Evolutionary conservation across 2,329 filamentous ascomycete genomes (phyloP), one percentile per base, ranked within the genome.

Genomic region (Neodidymelliopsis sp.): DNA sequence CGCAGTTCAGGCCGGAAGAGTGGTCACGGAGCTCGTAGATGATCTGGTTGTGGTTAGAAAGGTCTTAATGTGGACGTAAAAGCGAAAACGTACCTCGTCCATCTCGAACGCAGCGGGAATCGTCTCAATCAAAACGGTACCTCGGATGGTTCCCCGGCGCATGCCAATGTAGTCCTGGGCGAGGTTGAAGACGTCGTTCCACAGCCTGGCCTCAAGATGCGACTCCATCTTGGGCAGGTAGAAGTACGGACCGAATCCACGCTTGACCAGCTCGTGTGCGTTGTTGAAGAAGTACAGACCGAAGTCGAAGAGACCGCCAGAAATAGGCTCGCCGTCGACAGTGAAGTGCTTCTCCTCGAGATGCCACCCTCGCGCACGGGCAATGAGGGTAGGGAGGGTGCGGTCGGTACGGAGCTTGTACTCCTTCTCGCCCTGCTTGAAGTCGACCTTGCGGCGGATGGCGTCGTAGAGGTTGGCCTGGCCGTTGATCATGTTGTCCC

Each of bases 231-330:
- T 97, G 68, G 92, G 91, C 37, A 97, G 86, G 78, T 97, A 97
- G 76, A 96, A 99, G 84, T 99, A 97, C 49, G 94, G 94, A 41
- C 94, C 94, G 60, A 84, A 82, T 54, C 94, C 94, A 56, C 85
- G 85, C 75, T 87, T 87, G 66, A 96, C 85, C 39, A 93, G 83
- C 81, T 97, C 91, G 68, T 87, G 81, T 57, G 92, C 94, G 75
- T 97, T 99, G 85, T 97, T 91, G 87, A 91, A 97, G 81, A 99
- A 97, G 82, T 97, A 97, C 41, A 97, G 84, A 70, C 94, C 94
- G 73, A 97, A 99, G 79, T 99, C 94, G 75, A 97, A 97, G 51
- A 99, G 84, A 56, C 86, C 84, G 50, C 88, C 94, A 18, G 92
- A 96, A 65, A 97, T 94, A 68, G 94, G 87, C 81, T 96, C 91